These are phyloP conservation scores for Sclerotinia subarctica DNA, from an alignment of 2,329 filamentous ascomycete genomes.

Conservation along the genomic window DNA sequence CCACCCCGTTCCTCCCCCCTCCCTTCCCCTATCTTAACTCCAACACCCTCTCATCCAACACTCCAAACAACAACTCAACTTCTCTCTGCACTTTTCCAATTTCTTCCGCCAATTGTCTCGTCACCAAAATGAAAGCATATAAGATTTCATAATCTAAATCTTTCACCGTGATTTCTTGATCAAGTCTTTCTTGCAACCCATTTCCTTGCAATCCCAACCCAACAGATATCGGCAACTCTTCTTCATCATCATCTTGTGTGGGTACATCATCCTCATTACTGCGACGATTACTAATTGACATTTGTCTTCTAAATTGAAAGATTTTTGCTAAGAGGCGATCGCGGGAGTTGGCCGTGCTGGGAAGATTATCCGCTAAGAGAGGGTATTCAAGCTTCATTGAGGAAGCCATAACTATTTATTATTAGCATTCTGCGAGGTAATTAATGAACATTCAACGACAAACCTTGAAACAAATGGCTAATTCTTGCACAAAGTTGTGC, in stretches of 20 bases:
- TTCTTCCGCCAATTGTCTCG: slow-evolving; percentile 63
- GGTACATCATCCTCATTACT: neutral
- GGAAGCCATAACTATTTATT: slow-evolving; percentile 69
- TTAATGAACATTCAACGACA: neutral
- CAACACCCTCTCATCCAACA: slow-evolving; percentile 58
- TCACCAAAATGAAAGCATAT: slow-evolving; percentile 81
- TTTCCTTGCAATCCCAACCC: neutral
- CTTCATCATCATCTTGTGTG: slow-evolving; percentile 18
- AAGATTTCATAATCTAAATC: slow-evolving; percentile 86
- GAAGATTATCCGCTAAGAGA: slow-evolving; percentile 75
- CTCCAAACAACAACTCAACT: slow-evolving; percentile 61
- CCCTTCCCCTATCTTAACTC: slow-evolving; percentile 47
- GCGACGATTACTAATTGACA: slow-evolving; percentile 14
- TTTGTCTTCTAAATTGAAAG: slow-evolving; percentile 75
- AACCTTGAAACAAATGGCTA: slow-evolving; percentile 70
- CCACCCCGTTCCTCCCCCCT: neutral
- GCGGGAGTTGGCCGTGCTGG: slow-evolving; percentile 74
- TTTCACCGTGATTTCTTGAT: slow-evolving; percentile 44
- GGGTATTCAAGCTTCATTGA: slow-evolving; percentile 95
- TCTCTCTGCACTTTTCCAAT: slow-evolving; percentile 58
- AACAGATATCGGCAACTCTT: neutral
- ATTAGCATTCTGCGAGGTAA: slow-evolving; percentile 25
- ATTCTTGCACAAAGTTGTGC: slow-evolving; percentile 81
- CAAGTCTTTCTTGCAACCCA: slow-evolving; percentile 20
- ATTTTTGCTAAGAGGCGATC: slow-evolving; percentile 84